Conservation (phyloP, 2,329 filamentous ascomycete genomes). For the Penicillium expansum region DNA sequence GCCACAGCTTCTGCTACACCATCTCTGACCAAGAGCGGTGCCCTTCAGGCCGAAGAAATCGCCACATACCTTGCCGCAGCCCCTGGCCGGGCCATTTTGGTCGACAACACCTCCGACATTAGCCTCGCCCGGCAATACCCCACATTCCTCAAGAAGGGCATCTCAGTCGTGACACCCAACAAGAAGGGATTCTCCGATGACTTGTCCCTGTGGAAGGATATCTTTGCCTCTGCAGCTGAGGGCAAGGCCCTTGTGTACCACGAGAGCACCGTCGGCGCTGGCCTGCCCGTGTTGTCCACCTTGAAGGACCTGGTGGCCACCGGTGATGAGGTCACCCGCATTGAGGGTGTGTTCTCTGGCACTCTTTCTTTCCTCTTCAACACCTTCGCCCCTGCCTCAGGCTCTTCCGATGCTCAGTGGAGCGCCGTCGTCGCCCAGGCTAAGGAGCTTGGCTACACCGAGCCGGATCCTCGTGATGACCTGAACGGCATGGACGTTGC, state of each 20-base stretch:
- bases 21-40: conserved; percentile 50
- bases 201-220: conserved; percentile 78
- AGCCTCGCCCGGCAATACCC: conserved; percentile 83
- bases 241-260: conserved; percentile 79
- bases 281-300: conserved; percentile 88
- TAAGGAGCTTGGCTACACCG: conserved; percentile 88
- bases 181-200: conserved; percentile 94
- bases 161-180: conserved; percentile 94
- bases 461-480: conserved; percentile 82
- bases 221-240: conserved; percentile 69
- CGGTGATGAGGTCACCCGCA: conserved; percentile 84
- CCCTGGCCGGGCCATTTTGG: conserved; percentile 74
- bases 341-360: conserved; percentile 96
- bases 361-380: conserved; percentile 99
- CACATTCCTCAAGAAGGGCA: conserved; percentile 71
- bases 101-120: conserved; percentile 95
- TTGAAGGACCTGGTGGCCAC: conserved; percentile 92
- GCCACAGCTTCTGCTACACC: conserved; percentile 60
- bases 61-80: conserved; percentile 74
- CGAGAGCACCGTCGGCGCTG: conserved; percentile 90
- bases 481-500: conserved; percentile 87
- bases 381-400: conserved; percentile 81
- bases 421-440: conserved; percentile 88
- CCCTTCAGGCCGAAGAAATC: conserved; percentile 65
- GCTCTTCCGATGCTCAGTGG: conserved; percentile 65